These are phyloP conservation scores for Clarireedia homoeocarpa DNA, from an alignment of 2,329 filamentous ascomycete species.

Conservation along the genomic window DNA sequence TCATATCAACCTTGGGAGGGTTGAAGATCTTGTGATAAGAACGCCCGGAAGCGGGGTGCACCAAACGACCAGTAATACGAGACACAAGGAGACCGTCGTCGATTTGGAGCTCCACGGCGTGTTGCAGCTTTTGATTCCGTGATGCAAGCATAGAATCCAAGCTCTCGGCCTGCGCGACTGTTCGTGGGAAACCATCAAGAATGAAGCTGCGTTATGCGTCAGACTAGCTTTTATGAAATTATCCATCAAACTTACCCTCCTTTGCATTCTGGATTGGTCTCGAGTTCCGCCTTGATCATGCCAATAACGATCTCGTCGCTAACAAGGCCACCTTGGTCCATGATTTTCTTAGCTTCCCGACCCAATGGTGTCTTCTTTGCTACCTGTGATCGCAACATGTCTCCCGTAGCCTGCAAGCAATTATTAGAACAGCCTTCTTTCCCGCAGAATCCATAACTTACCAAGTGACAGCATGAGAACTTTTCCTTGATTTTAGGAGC, in stretches of 20 bases:
- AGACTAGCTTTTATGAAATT: constrained; percentile 5
- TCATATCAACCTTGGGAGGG: constrained; percentile 90
- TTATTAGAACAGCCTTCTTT: background rate
- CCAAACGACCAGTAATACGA: constrained; percentile 89
- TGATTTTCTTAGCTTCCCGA: constrained; percentile 98
- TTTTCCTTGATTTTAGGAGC: constrained; percentile 97
- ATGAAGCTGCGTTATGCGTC: constrained; percentile 66
- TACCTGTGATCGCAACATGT: constrained; percentile 98
- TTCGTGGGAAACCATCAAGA: constrained; percentile 96
- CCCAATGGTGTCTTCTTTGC: constrained; percentile 94
- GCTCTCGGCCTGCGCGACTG: constrained; percentile 88
- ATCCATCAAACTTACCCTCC: constrained; percentile 62
- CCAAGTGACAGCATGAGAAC: constrained; percentile 94
- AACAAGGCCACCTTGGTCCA: constrained; percentile 96
- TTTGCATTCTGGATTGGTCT: constrained; percentile 90
- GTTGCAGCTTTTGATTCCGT: constrained; percentile 78
- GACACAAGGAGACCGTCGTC: constrained; percentile 89
- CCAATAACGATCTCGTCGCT: constrained; percentile 99
- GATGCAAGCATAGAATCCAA: constrained; percentile 83
- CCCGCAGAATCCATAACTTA: constrained; percentile 39
- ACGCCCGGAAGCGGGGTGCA: constrained; percentile 93
- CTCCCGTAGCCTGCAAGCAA: constrained; percentile 72
- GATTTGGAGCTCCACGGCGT: constrained; percentile 94
- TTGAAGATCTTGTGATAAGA: constrained; percentile 99
- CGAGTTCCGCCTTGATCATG: constrained; percentile 98